Evolutionary conservation across 257 asterid species (phyloP), one percentile per base, ranked within the genome.

Genomic region (Paulownia fortunei): DNA sequence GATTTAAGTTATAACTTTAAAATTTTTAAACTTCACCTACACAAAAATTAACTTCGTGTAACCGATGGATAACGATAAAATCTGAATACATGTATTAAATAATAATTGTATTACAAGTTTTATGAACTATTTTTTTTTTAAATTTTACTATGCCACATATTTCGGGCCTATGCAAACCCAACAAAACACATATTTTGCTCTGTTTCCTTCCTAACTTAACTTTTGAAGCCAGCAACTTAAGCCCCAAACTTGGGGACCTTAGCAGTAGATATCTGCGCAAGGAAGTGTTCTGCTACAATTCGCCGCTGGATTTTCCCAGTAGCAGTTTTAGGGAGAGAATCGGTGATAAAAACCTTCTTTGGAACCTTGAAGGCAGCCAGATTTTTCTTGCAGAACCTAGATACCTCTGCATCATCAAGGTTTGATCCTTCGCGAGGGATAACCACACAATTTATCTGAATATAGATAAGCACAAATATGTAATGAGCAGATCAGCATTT

Each of bases 341-440:
- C 98, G 0, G 99, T 92, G 72, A 92, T 76, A 85, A 96, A 96
- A 34, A 94, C 94, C 91, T 72, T 93, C 90, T 96, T 94, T 8
- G 99, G 99, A 54, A 96, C 94, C 97, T 96, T 96, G 85, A 94
- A 96, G 42, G 86, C 93, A 0, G 99, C 98, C 13, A 96, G 88
- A 46, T 94, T 94, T 85, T 89, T 94, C 95, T 87, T 94, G 90
- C 98, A 90, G 82, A 87, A 87, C 65, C 88, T 85, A 36, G 76
- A 67, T 21, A 96, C 96, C 82, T 92, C 96, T 9, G 77, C 92
- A 77, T 89, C 98, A 36, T 89, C 88, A 26, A 96, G 79, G 63
- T 82, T 87, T 51, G 92, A 80, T 30, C 94, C 97, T 8, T 92
- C 97, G 36, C 94, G 79, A 1, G 98, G 93, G 65, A 96, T 96